Conservation (phyloP, 2,329 filamentous ascomycete species). For the Fusarium veterinarium region DNA sequence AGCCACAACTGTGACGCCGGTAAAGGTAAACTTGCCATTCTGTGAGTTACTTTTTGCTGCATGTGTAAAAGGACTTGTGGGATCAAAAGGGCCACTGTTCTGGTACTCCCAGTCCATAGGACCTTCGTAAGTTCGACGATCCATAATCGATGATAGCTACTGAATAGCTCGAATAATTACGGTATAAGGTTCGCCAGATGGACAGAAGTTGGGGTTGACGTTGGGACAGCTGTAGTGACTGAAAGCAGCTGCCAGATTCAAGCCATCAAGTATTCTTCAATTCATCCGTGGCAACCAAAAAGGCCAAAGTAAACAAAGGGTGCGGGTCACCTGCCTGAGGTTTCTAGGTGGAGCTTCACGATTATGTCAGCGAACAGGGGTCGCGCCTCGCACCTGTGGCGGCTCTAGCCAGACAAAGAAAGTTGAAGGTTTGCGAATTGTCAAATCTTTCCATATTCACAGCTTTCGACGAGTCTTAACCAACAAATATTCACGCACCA, state of each 20-base stretch:
- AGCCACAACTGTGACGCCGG: neutral
- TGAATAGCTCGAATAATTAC: constrained; percentile 21
- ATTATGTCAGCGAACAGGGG: constrained; percentile 48
- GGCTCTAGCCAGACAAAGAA: constrained; percentile 38
- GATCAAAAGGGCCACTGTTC: constrained; percentile 66
- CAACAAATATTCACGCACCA: neutral
- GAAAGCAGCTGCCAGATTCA: constrained; percentile 17
- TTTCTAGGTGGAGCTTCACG: neutral
- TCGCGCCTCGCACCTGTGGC: constrained; percentile 35
- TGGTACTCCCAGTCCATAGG: constrained; percentile 77
- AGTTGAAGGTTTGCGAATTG: constrained; percentile 39
- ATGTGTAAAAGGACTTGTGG: constrained; percentile 70
- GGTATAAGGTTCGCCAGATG: neutral
- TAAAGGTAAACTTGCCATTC: constrained; percentile 53
- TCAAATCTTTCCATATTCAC: neutral
- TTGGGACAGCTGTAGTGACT: constrained; percentile 20
- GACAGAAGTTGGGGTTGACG: neutral
- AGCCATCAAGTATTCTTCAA: constrained; percentile 30
- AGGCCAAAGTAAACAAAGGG: constrained; percentile 50
- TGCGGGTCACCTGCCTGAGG: constrained; percentile 41
- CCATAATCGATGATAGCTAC: constrained; percentile 52
- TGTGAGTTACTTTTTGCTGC: constrained; percentile 56
- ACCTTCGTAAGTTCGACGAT: constrained; percentile 67
- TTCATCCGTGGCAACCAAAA: constrained; percentile 43
- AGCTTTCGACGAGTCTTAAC: constrained; percentile 1